phyloP scores from a whole-genome alignment of 2,329 filamentous ascomycete species.

The Chaetomium globosum region DNA sequence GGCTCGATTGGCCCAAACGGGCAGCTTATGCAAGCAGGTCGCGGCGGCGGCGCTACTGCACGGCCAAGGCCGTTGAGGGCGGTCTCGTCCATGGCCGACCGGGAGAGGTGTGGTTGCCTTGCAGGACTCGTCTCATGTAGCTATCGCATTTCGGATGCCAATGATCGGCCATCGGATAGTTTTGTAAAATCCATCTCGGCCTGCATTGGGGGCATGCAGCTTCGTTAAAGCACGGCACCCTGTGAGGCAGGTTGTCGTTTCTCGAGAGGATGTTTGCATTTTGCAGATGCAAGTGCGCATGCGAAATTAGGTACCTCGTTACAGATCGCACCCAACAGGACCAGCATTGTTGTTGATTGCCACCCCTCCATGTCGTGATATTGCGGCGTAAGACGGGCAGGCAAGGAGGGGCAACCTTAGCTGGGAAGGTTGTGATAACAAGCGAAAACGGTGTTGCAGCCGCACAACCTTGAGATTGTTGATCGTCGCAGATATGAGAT shows the following conservation, averaged over 20 bases:
- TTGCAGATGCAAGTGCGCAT: neutral
- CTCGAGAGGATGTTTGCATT: neutral
- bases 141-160: conserved; percentile 19
- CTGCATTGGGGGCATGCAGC: conserved; percentile 14
- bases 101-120: conserved; percentile 16
- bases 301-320: neutral
- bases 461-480: neutral
- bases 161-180: conserved; percentile 13
- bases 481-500: neutral
- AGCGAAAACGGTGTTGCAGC: neutral
- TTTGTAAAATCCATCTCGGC: conserved; percentile 16
- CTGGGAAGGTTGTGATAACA: neutral
- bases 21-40: neutral
- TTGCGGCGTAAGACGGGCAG: conserved; percentile 15
- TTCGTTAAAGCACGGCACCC: conserved; percentile 1
- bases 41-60: conserved; percentile 16
- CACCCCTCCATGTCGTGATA: conserved; percentile 21
- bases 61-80: neutral
- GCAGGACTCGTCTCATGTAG: conserved; percentile 17
- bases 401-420: neutral
- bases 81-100: conserved; percentile 4
- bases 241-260: neutral
- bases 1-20: conserved; percentile 18
- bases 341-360: conserved; percentile 9
- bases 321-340: too few species aligned